These are phyloP conservation scores for Tetragonia tetragonoides DNA, from an alignment of 148 eudicot genomes.

Conservation along the genomic window DNA sequence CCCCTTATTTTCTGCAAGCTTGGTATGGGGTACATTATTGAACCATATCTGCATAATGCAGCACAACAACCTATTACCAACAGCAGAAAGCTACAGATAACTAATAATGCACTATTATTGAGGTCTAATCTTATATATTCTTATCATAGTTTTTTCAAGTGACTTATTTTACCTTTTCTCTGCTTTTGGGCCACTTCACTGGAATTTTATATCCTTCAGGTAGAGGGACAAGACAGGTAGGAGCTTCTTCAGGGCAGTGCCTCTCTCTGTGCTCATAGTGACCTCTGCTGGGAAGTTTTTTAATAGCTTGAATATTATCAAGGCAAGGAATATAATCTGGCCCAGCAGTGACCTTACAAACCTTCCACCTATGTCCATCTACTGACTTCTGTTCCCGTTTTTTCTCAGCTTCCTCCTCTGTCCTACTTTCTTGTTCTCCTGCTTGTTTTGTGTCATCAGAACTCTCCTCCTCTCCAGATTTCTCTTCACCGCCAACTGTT, in stretches of 20 bases:
- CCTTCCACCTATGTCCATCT: constrained; percentile 36
- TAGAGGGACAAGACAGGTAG: constrained; percentile 60
- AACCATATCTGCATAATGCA: constrained; percentile 52
- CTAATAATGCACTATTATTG: not conserved
- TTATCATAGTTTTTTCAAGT: not conserved
- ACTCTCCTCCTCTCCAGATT: constrained; percentile 13
- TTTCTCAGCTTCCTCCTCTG: constrained; percentile 20
- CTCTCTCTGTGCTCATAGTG: constrained; percentile 71
- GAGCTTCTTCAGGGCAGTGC: constrained; percentile 59
- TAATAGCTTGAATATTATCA: constrained; percentile 53
- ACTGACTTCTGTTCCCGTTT: not conserved
- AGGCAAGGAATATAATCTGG: constrained; percentile 83
- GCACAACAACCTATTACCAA: not conserved
- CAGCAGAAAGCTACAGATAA: constrained; percentile 10
- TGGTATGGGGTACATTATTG: constrained; percentile 59
- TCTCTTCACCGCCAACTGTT: constrained; percentile 23
- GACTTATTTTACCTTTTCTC: constrained; percentile 50
- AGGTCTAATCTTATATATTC: not conserved
- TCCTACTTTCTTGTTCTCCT: constrained; percentile 11
- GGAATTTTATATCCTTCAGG: constrained; percentile 63
- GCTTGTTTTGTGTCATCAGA: constrained; percentile 10
- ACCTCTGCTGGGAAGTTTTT: constrained; percentile 38
- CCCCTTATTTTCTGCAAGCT: constrained; percentile 64
- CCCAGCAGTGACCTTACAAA: constrained; percentile 63
- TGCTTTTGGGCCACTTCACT: constrained; percentile 63